Base-by-base conservation (phyloP, 345 rosid species). In the Heritiera littoralis region DNA sequence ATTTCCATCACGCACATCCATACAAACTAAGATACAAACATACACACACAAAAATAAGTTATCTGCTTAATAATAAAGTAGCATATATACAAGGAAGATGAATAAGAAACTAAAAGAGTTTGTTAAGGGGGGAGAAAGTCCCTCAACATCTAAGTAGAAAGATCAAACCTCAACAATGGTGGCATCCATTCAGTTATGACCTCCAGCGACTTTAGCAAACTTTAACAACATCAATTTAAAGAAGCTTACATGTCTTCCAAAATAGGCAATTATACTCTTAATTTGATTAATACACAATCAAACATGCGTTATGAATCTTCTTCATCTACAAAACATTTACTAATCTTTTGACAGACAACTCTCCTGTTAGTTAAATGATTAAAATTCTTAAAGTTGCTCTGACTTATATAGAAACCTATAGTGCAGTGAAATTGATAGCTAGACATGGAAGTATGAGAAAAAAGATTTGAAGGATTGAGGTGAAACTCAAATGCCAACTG, bases 221-320 rank as follows among this genome's bases (percentile, higher is more conserved):
- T 15, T 51, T 28, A 70, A 70, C 2, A 20, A n/a, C 75, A 72
- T 72, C 75, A 72, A 51, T 17, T 12, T 32, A n/a, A 51, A 72
- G 45, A 32, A 52, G 46, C 52, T 32, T 51, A 72, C 61, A 68
- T 68, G 48, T 43, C 72, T 52, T 52, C 61, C 46, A 17, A 17
- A 72, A 15, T 4, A 51, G 7, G 75, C 61, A 35, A 72, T 8
- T 51, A 51, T 49, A 30, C 75, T 71, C 75, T 13, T 70, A 28
- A 70, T 69, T 52, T 71, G 60, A 55, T 51, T 71, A 71, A 71
- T 30, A 52, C 12, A 8, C 20, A 51, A 51, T 51, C 13, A 30
- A 71, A 52, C 60, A 60, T 7, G 4, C 30, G 10, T 51, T 8
- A 51, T 49, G 43, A 71, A 71, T 15, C 41, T 49, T 49, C 20